Base-by-base conservation (phyloP, 495 filamentous ascomycete genomes). In the Elasticomyces elasticus region DNA sequence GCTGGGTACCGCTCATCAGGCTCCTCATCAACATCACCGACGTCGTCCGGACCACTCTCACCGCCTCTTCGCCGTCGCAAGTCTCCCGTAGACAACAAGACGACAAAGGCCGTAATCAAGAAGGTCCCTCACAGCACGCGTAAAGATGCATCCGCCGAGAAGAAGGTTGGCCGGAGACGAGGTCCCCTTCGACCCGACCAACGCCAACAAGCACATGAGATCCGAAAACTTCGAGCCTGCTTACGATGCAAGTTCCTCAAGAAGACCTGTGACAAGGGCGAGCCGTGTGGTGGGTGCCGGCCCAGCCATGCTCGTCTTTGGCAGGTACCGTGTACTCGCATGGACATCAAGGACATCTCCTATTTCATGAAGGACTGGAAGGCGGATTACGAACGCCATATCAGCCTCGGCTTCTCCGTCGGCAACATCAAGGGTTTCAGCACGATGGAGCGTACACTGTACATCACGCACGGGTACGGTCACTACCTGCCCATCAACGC, bases 341-440 rank as follows among this genome's bases (percentile, higher is more conserved):
- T 95, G 58, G 89, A 94, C 65, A 95, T 95, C 73, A 94, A 94
- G 76, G 89, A 95, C 60, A 92, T 95, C 64, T 86, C 79, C 27
- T 94, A 89, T 64, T 95, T 95, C 75, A 91, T 94, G 87, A 94
- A 95, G 76, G 89, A 94, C 68, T 95, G 88, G 89, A 91, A 86
- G 71, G 89, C 87, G 15, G 89, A 95, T 62, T 94, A 87, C 65
- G 89, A 94, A 69, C 83, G 89, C 49, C 89, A 95, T 66, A 79
- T 90, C 51, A 83, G 76, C 62, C 80, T 87, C 57, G 87, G 86
- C 31, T 86, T 95, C 67, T 89, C 87, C 2, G 83, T 94, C 31
- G 88, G 82, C 64, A 94, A 95, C 64, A 91, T 95, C 72, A 94
- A 91, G 67, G 89, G 89, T 50, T 94, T 91, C 64, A 84, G 86